Percentiles rank a stretch among this genome's conserved stretches.
Evolutionary conservation across 768 basidiomycete genomes (phyloP).

Genomic region (Mycena kentingensis): DNA sequence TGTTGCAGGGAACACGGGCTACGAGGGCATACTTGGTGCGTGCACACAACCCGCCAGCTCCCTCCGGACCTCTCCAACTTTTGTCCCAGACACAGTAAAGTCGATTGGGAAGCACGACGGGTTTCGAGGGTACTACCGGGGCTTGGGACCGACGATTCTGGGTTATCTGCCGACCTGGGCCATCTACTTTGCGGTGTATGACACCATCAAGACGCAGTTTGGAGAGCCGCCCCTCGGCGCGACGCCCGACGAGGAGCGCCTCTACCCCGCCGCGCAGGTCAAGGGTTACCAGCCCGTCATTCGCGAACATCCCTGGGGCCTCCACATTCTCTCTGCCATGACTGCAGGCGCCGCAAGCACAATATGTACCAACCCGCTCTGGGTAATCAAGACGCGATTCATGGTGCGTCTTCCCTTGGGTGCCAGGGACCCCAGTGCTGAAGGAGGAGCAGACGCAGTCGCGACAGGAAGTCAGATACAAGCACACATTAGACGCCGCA

Average conservation of each 20-base stretch:
- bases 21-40: conserved; percentile 77
- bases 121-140: conserved; percentile 88
- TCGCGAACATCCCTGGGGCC: conserved; percentile 80
- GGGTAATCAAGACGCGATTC: conserved; percentile 99
- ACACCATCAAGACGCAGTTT: conserved; percentile 86
- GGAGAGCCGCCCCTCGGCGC: conserved; percentile 61
- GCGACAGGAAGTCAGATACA: conserved; percentile 74
- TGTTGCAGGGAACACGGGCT: conserved; percentile 66
- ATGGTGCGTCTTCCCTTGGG: conserved; percentile 62
- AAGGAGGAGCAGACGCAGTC: conserved; percentile 72
- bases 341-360: conserved; percentile 92
- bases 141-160: conserved; percentile 94
- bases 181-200: conserved; percentile 98
- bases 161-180: conserved; percentile 99
- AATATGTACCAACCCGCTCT: conserved; percentile 91
- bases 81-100: conserved; percentile 41
- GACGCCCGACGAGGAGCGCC: conserved; percentile 40
- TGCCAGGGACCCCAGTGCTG: conserved; percentile 9
- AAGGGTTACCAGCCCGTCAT: conserved; percentile 83
- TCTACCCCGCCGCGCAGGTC: conserved; percentile 81
- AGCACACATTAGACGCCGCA: conserved; percentile 89
- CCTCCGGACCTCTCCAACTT: conserved; percentile 3
- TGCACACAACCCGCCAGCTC: conserved; percentile 10
- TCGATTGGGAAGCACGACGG: conserved; percentile 67
- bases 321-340: conserved; percentile 96